These are phyloP conservation scores for Moricandia arvensis DNA, from an alignment of 345 rosid species.

Conservation along the genomic window DNA sequence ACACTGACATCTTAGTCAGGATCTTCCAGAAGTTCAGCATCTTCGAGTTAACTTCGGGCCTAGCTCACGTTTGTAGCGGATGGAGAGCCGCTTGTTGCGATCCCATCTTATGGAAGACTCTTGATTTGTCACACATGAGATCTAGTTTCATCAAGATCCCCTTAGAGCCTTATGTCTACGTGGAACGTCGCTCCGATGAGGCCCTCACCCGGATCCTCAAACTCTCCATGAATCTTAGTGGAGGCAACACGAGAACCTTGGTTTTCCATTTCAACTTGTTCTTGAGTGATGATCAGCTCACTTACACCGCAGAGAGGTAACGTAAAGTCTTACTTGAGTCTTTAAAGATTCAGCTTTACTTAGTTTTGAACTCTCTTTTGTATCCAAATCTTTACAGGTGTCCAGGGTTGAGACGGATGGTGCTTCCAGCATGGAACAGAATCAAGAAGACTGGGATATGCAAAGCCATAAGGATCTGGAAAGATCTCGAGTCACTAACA, in stretches of 20 bases:
- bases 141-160: slow-evolving; percentile 78
- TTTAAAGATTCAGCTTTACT: too few relatives aligned
- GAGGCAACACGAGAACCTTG: slow-evolving; percentile 36
- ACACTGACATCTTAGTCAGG: slow-evolving; percentile 64
- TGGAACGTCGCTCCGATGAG: slow-evolving; percentile 56
- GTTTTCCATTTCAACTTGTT: not conserved
- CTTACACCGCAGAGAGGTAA: slow-evolving; percentile 81
- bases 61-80: slow-evolving; percentile 66
- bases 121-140: slow-evolving; percentile 65
- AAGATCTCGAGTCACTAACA: slow-evolving; percentile 78
- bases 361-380: not conserved
- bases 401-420: slow-evolving; percentile 61
- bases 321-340: not conserved
- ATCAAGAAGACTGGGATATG: slow-evolving; percentile 70
- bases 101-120: slow-evolving; percentile 84
- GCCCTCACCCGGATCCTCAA: slow-evolving; percentile 54
- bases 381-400: slow-evolving; percentile 44
- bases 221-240: slow-evolving; percentile 69
- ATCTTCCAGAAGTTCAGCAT: slow-evolving; percentile 65
- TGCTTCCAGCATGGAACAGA: slow-evolving; percentile 87
- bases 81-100: slow-evolving; percentile 85
- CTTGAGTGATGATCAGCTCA: slow-evolving; percentile 72
- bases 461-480: slow-evolving; percentile 68
- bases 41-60: slow-evolving; percentile 41
- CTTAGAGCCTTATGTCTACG: slow-evolving; percentile 72